Evolutionary conservation across 768 basidiomycete genomes (phyloP).

Genomic region (Rhodosporidiobolus sp.): DNA sequence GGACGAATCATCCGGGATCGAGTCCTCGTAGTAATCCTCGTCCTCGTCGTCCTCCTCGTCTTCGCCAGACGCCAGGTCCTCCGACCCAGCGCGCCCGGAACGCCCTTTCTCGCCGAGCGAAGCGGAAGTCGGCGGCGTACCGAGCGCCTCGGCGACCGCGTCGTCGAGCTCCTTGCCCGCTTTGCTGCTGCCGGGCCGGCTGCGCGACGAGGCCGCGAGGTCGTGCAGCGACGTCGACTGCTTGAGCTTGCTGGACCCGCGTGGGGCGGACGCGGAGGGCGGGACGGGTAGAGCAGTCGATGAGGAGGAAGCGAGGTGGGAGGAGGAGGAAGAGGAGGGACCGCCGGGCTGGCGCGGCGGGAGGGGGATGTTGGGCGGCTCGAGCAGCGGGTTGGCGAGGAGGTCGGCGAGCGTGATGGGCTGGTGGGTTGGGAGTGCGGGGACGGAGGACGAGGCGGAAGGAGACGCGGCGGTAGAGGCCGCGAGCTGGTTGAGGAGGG

Average conservation of each 20-base stretch:
- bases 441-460: neutral
- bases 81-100: too few relatives aligned
- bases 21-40: conserved; percentile 32
- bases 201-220: too few relatives aligned
- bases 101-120: too few relatives aligned
- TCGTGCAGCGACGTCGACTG: neutral
- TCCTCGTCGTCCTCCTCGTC: conserved; percentile 4
- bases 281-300: neutral
- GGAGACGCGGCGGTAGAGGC: neutral
- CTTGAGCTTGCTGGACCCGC: neutral
- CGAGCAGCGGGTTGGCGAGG: conserved; percentile 21
- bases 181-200: neutral
- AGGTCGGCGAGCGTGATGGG: conserved; percentile 23
- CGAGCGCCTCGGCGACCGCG: conserved; percentile 6
- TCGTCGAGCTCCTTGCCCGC: conserved; percentile 16
- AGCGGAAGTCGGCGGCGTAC: neutral
- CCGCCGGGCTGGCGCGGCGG: neutral
- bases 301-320: neutral
- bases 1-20: conserved; percentile 28
- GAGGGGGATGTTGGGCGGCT: conserved; percentile 28
- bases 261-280: neutral
- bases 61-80: neutral
- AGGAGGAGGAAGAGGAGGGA: neutral
- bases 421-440: neutral
- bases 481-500: neutral